Base-by-base conservation (phyloP, 2,329 filamentous ascomycete species). In the Fusarium solani-melongenae region DNA sequence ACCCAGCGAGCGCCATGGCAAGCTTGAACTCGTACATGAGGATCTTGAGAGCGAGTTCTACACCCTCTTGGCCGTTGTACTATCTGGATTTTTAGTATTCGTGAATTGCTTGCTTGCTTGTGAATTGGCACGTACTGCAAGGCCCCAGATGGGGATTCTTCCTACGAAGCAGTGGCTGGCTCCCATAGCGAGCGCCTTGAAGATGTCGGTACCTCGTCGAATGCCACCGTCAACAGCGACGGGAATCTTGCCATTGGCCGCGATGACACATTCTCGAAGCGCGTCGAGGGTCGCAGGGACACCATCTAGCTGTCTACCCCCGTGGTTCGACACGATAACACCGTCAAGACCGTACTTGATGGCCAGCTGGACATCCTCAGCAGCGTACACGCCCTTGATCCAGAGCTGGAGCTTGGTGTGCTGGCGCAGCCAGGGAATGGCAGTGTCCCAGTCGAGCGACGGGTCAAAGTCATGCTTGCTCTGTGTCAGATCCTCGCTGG, bases 401-500 rank as follows among this genome's bases (percentile, higher is more conserved):
- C 81, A 79, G n/a, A 82, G 73, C 12, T 80, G 79, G 89, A 86
- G 67, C 85, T 87, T 84, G 34, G 8, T 2, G 83, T 76, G 60
- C 8, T 67, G 33, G 1, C 91, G 89, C 29, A 93, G 79, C 91
- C 91, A 94, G 10, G 86, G 83, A 5, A 93, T 85, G 78, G 92
- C 92, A 5, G 62, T 67, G 59, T 89, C 86, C 92, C 92, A 94
- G 85, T 83, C 90, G 86, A 11, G 88, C 86, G 20, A 73, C 12
- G 75, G 69, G 17, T 76, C 72, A 56, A 73, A 74, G 63, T 73
- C 72, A 44, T 74, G 66, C 27, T 59, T 69, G 55, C 67, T 71
- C 2, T 56, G 33, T 4, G 51, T 70, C 2, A 41, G n/a, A 22
- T 69, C 63, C 12, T 58, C 58, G 6, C 44, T 27, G 7, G 65